phyloP scores from a whole-genome alignment of 2,329 filamentous ascomycete genomes.

The Sporothrix protearum region DNA sequence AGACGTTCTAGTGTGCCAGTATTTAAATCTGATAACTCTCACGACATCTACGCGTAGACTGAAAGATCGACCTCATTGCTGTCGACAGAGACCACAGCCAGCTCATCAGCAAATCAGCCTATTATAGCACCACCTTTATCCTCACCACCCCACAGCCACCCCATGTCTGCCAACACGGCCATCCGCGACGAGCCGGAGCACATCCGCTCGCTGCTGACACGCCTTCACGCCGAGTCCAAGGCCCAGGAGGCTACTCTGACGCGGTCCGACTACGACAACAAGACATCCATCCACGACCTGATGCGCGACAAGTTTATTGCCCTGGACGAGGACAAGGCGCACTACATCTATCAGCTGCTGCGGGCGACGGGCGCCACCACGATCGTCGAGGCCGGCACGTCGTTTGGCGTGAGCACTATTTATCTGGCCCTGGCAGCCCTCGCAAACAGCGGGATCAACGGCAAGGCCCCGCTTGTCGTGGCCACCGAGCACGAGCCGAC shows the following conservation, averaged over 20 bases:
- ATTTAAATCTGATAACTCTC: not conserved
- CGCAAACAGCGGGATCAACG: conserved; percentile 39
- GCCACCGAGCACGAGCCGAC: conserved; percentile 57
- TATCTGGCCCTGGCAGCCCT: conserved; percentile 58
- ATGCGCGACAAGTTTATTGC: conserved; percentile 58
- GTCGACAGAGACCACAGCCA: not conserved
- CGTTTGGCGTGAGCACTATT: conserved; percentile 60
- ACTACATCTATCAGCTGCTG: conserved; percentile 53
- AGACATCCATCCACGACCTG: conserved; percentile 23
- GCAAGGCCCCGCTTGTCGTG: conserved; percentile 42
- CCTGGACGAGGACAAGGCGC: conserved; percentile 56
- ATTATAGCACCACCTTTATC: not conserved
- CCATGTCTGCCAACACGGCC: not conserved
- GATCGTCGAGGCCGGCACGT: conserved; percentile 59
- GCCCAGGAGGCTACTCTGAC: conserved; percentile 22
- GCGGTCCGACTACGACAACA: not conserved
- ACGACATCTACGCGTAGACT: not conserved
- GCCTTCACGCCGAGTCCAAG: conserved; percentile 25
- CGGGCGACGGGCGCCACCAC: conserved; percentile 47
- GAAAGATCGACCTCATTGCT: too few relatives aligned
- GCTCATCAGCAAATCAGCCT: too few relatives aligned
- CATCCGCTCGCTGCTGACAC: conserved; percentile 20
- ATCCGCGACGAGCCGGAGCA: conserved; percentile 18
- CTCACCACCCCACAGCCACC: not conserved
- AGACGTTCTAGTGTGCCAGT: not conserved